A percentile compares a stretch with the other conserved stretches of the same genome.
phyloP scores from a whole-genome alignment of 768 basidiomycete species.

The Auricularia auricula-judae region DNA sequence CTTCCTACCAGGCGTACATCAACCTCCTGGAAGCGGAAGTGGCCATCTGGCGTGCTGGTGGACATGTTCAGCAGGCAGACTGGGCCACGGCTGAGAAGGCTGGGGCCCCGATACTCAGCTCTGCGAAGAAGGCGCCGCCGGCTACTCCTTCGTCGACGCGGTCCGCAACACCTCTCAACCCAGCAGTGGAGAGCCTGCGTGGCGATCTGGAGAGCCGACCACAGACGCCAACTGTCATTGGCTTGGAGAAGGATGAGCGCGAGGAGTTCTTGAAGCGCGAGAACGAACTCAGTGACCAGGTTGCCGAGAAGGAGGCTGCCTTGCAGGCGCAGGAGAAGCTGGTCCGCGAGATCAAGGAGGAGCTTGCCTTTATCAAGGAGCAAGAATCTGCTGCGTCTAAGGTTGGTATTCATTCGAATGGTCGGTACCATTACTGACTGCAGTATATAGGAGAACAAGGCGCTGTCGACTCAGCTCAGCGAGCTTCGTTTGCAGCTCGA shows the following conservation, averaged over 20 bases:
- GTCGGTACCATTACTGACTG: background rate
- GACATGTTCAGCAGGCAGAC: conserved; percentile 67
- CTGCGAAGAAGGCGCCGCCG: conserved; percentile 34
- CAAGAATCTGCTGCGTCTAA: conserved; percentile 72
- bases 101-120: conserved; percentile 17
- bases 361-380: conserved; percentile 82
- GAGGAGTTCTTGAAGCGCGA: conserved; percentile 95
- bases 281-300: conserved; percentile 88
- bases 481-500: conserved; percentile 88
- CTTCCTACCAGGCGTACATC: conserved; percentile 77
- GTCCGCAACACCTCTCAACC: conserved; percentile 67
- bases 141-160: conserved; percentile 54
- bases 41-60: conserved; percentile 80
- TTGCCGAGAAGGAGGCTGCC: conserved; percentile 85
- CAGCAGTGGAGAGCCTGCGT: conserved; percentile 58
- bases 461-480: conserved; percentile 86
- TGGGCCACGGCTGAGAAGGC: conserved; percentile 69
- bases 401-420: conserved; percentile 27
- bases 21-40: conserved; percentile 85
- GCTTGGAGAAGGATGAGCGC: conserved; percentile 89
- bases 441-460: conserved; percentile 63
- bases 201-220: conserved; percentile 73
- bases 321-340: conserved; percentile 74
- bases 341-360: conserved; percentile 79
- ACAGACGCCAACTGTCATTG: conserved; percentile 81